A percentile compares a stretch with the other conserved stretches of the same genome.
Conservation (phyloP, 371 early-diverging fungal species). For the Lichtheimia corymbifera region DNA sequence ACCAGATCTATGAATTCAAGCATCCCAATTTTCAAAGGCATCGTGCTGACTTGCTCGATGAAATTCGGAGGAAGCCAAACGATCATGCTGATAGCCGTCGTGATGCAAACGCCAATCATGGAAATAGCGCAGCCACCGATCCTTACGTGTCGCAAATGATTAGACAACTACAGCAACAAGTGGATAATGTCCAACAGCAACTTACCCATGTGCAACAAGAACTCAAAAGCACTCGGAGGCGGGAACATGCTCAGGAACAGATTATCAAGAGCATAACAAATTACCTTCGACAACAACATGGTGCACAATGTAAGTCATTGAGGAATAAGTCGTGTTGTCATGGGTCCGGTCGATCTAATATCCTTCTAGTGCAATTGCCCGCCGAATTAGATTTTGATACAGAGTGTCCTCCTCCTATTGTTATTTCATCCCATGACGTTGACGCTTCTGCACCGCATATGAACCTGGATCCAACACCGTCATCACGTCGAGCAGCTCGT, state of each 20-base stretch:
- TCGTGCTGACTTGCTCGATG: conserved; percentile 71
- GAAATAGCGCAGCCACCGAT: conserved; percentile 46
- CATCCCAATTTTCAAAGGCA: conserved; percentile 77
- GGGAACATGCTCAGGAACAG: conserved; percentile 55
- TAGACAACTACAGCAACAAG: conserved; percentile 38
- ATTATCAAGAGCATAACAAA: conserved; percentile 56
- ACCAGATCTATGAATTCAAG: conserved; percentile 86
- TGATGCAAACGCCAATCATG: conserved; percentile 27
- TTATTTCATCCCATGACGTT: conserved; percentile 19
- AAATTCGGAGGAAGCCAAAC: conserved; percentile 78
- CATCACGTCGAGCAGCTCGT: not conserved
- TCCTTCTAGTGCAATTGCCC: too few species aligned
- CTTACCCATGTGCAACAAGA: conserved; percentile 68
- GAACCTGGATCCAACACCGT: too few species aligned
- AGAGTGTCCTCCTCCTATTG: conserved; percentile 22
- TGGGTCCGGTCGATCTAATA: too few species aligned
- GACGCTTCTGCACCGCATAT: not conserved
- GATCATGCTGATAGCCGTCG: conserved; percentile 69
- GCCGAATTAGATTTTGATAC: not conserved
- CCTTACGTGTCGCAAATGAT: too few species aligned
- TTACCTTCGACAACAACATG: conserved; percentile 41
- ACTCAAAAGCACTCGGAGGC: conserved; percentile 61
- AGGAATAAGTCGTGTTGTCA: not conserved
- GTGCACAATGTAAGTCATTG: conserved; percentile 32
- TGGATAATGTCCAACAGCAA: conserved; percentile 66